Evolutionary conservation across 345 rosid species (phyloP), one percentile per base, ranked within the genome.

Genomic region (Pistacia vera): DNA sequence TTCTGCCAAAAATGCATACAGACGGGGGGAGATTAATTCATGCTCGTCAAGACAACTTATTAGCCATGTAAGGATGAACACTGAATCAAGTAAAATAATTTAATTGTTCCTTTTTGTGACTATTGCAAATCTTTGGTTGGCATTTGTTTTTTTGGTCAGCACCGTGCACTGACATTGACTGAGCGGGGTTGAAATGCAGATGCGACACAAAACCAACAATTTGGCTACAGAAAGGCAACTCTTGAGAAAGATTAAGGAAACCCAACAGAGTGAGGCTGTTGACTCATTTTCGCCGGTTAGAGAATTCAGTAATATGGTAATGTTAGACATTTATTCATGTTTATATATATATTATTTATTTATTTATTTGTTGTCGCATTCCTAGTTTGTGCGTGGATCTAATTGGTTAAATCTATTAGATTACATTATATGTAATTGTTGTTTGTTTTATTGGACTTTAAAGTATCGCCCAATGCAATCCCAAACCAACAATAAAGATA

Each of bases 131-230:
- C 33, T 30, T 30, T 30, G 33, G 33, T 30, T 30, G 33, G 33
- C 33, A 30, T 30, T 30, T 30, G 33, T 30, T 30, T 30, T 30
- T 30, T 30, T 30, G 2, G 33, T 2, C 2, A 30, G 2, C 33
- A 30, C 33, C 33, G 33, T 30, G 33, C 33, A 30, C 33, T 30
- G 59, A 46, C 44, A 66, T 66, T 3, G 36, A 51, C 13, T 63
- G 48, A 63, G 75, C 41, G 68, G 18, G 33, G 33, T 20, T 79
- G 70, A 4, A 30, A 36, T 74, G 25, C 70, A 46, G 66, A 5
- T 63, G 70, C 8, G 36, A 28, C 82, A 74, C 71, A 33, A 61
- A 63, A 16, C 66, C 44, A 63, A 64, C 4, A 69, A 18, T 56
- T 44, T 69, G 35, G 48, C 60, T 35, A 54, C 28, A 63, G 79